Evolutionary conservation across 345 rosid species (phyloP).

Genomic region (Citrus australasica): DNA sequence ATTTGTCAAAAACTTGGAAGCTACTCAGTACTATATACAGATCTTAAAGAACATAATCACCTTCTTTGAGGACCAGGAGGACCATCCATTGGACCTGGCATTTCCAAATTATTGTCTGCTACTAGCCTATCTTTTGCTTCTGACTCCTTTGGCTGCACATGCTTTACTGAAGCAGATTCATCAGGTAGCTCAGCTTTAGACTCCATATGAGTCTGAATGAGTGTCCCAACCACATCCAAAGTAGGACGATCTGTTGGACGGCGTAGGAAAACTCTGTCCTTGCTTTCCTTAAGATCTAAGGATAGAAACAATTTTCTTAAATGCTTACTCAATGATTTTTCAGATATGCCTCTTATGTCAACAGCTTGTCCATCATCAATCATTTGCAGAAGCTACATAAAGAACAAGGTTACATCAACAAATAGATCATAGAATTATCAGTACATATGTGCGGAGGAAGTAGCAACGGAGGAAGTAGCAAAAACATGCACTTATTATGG

Average conservation of each 20-base stretch:
- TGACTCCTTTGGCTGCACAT: slow-evolving; percentile 14
- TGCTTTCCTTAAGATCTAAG: slow-evolving; percentile 58
- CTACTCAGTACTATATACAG: not conserved
- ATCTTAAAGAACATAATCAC: slow-evolving; percentile 26
- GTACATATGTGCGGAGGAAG: not conserved
- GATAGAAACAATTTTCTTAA: slow-evolving; percentile 70
- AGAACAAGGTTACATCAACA: not conserved
- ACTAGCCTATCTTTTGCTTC: slow-evolving; percentile 23
- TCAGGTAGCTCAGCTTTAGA: slow-evolving; percentile 27
- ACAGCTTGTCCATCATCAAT: slow-evolving; percentile 94
- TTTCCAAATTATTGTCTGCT: slow-evolving; percentile 27
- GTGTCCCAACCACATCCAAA: slow-evolving; percentile 53
- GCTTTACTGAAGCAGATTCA: slow-evolving; percentile 26
- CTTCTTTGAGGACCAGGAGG: slow-evolving; percentile 60
- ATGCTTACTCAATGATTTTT: slow-evolving; percentile 52
- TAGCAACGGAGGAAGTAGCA: not conserved
- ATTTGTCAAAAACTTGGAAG: not conserved
- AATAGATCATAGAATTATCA: not conserved
- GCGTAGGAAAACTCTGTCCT: slow-evolving; percentile 65
- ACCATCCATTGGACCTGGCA: slow-evolving; percentile 33
- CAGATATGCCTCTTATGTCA: slow-evolving; percentile 77
- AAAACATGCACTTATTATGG: not conserved
- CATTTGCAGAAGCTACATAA: slow-evolving; percentile 70
- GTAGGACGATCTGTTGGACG: slow-evolving; percentile 49
- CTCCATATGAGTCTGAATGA: slow-evolving; percentile 42